Base-by-base conservation (phyloP, 306 rosid genomes). In the Glycine soja region DNA sequence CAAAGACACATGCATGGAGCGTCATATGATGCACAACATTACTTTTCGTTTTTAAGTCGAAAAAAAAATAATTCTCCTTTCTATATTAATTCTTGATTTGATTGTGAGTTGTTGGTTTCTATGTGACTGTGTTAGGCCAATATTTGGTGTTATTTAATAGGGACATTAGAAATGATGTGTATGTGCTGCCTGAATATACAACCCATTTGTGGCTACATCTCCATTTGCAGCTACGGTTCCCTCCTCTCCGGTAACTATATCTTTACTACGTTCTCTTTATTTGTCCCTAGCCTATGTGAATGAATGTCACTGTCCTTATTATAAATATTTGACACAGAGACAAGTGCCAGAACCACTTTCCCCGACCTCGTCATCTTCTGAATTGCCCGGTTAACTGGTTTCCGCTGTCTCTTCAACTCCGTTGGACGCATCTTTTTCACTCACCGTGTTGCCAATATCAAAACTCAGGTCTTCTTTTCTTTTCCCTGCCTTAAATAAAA, bases 171-270 rank as follows among this genome's bases (percentile, higher is more conserved):
- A n/a, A n/a, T n/a, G n/a, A n/a, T n/a, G n/a, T n/a, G n/a, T n/a
- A n/a, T n/a, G n/a, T n/a, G n/a, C n/a, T n/a, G n/a, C n/a, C n/a
- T n/a, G n/a, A n/a, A n/a, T n/a, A n/a, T n/a, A n/a, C n/a, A n/a
- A n/a, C n/a, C n/a, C n/a, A n/a, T n/a, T n/a, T n/a, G n/a, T n/a
- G 94, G 90, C 75, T 84, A 57, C 82, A 84, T 93, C 81, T 92
- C 97, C 47, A 85, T 95, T 14, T 91, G 95, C 76, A 97, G 95
- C 81, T 90, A 87, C 83, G 97, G 97, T 42, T 95, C 99, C 14
- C 97, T 95, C 70, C 97, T 95, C 64, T 92, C 98, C 72, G 94
- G 97, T 92, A 24, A 24, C 30, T 24, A 24, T 24, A 24, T 24
- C 1, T 24, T 24, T 24, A 24, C 30, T 24, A 24, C 2, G 0